These are phyloP conservation scores for Thamnidium elegans DNA, from an alignment of 192 early-diverging fungal genomes.

Conservation along the genomic window DNA sequence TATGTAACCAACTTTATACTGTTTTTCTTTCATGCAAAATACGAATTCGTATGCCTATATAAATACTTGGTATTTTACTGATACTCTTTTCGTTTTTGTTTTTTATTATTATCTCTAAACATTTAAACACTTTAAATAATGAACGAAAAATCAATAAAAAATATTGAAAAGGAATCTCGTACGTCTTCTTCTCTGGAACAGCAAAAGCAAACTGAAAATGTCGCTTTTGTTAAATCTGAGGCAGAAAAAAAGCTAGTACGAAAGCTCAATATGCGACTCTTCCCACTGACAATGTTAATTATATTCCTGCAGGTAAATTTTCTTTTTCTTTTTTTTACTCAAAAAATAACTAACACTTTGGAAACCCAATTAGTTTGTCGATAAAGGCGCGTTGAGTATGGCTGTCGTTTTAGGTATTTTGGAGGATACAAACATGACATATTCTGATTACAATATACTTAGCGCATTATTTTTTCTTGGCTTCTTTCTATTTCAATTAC, in stretches of 20 bases:
- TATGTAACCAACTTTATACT: too few species aligned
- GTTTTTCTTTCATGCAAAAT: too few species aligned
- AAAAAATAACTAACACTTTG: neutral
- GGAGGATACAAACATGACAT: conserved; percentile 6
- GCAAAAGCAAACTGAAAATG: neutral
- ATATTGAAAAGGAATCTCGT: too few species aligned
- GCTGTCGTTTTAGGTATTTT: conserved; percentile 21
- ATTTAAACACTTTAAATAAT: too few species aligned
- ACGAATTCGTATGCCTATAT: too few species aligned
- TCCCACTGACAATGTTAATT: conserved; percentile 16
- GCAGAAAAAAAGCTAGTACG: conserved; percentile 18
- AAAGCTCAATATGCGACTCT: conserved; percentile 3
- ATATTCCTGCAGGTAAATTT: conserved; percentile 23
- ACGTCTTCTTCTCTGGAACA: neutral
- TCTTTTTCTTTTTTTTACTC: neutral
- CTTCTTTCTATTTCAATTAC: conserved; percentile 8
- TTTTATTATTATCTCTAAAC: too few species aligned
- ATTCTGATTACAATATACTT: conserved; percentile 5
- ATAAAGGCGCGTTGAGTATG: conserved; percentile 13
- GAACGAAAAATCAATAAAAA: too few species aligned
- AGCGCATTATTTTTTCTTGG: conserved; percentile 24
- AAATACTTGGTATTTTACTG: too few species aligned
- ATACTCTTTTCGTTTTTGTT: too few species aligned
- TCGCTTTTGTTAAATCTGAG: neutral
- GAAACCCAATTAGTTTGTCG: conserved; percentile 7